phyloP scores from a whole-genome alignment of 2,329 filamentous ascomycete genomes.

The Ramichloridium luteum region DNA sequence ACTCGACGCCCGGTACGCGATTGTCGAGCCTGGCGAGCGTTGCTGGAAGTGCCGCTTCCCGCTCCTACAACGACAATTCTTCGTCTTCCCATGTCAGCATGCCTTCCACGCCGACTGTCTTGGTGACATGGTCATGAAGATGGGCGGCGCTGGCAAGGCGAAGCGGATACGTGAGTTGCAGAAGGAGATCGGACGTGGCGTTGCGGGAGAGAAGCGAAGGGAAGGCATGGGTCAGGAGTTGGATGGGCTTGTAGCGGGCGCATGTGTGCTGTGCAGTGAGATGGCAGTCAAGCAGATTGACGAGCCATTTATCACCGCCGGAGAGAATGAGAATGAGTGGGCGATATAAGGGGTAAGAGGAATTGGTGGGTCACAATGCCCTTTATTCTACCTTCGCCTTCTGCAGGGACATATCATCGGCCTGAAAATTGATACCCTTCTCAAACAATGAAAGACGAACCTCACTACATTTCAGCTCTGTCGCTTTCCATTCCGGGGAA shows the following conservation, averaged over 20 bases:
- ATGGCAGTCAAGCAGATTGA: slow-evolving; percentile 89
- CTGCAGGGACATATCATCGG: too few relatives aligned
- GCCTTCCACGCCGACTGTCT: slow-evolving; percentile 94
- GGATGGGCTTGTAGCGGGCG: slow-evolving; percentile 79
- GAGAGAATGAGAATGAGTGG: slow-evolving; percentile 74
- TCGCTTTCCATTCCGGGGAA: too few relatives aligned
- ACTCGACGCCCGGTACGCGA: slow-evolving; percentile 80
- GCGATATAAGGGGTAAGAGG: slow-evolving; percentile 33
- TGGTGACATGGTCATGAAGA: slow-evolving; percentile 71
- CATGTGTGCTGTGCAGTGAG: slow-evolving; percentile 84
- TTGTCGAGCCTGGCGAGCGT: slow-evolving; percentile 90
- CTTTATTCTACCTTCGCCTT: too few relatives aligned
- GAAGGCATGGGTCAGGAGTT: slow-evolving; percentile 79
- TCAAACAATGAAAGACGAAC: too few relatives aligned
- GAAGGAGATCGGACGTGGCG: slow-evolving; percentile 63
- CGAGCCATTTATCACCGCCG: slow-evolving; percentile 70
- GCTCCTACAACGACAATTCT: slow-evolving; percentile 82
- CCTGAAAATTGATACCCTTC: too few relatives aligned
- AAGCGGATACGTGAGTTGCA: slow-evolving; percentile 78
- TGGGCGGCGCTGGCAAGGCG: slow-evolving; percentile 61
- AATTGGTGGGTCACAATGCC: neutral
- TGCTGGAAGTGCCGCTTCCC: slow-evolving; percentile 83
- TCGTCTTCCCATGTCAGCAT: slow-evolving; percentile 97
- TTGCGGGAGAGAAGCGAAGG: slow-evolving; percentile 55
- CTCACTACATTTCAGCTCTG: too few relatives aligned